A percentile compares a stretch with the other conserved stretches of the same genome.
Conservation (phyloP, 2,329 filamentous ascomycete species). For the Ceratocystis diversiconidia region DNA sequence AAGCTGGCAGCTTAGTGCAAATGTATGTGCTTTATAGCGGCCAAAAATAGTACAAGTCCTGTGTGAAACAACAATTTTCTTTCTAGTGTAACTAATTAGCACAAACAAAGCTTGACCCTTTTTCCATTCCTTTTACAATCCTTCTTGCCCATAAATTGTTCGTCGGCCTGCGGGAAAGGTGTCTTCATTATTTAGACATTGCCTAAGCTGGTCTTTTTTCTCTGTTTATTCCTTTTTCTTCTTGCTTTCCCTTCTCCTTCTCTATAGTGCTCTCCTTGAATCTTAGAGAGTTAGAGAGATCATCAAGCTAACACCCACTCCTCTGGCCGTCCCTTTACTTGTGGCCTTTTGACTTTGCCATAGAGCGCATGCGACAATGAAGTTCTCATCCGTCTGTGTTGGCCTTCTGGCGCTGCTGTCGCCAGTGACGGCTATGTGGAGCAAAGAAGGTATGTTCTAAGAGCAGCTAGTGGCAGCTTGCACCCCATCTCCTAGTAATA, state of each 20-base stretch:
- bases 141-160: background rate
- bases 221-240: background rate
- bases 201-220: background rate
- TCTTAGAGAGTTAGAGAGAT: slow-evolving; percentile 22
- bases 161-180: slow-evolving; percentile 25
- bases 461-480: too few relatives aligned
- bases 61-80: slow-evolving; percentile 3
- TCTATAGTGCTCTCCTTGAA: slow-evolving; percentile 2
- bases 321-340: background rate
- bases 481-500: too few relatives aligned
- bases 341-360: background rate
- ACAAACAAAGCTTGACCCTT: background rate
- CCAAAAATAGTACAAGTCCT: background rate
- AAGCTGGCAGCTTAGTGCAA: too few relatives aligned
- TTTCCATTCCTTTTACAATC: background rate
- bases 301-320: background rate
- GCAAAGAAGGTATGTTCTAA: slow-evolving; percentile 57
- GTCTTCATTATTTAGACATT: slow-evolving; percentile 23
- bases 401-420: slow-evolving; percentile 55
- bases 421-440: slow-evolving; percentile 60
- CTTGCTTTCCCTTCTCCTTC: background rate
- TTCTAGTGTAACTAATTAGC: background rate
- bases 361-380: slow-evolving; percentile 43
- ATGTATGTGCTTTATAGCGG: too few relatives aligned
- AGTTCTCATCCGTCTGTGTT: slow-evolving; percentile 49